Conservation (phyloP, 2,329 filamentous ascomycete species). For the Tolypocladium tundrense region DNA sequence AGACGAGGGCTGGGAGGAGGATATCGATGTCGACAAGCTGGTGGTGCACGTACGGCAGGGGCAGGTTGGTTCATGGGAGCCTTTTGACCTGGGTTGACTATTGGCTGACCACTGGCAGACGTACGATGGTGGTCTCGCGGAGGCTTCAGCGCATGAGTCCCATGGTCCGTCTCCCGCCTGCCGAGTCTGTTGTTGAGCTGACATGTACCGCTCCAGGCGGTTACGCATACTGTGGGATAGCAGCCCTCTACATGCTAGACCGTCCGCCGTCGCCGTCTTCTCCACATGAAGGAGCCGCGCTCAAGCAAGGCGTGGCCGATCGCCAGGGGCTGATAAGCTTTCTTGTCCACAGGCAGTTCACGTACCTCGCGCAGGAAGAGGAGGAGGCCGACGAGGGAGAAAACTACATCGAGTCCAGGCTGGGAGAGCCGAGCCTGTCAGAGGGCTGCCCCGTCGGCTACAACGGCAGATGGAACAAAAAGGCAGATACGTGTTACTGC, state of each 20-base stretch:
- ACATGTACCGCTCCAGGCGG: constrained; percentile 47
- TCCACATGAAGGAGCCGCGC: constrained; percentile 11
- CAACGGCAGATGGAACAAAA: constrained; percentile 85
- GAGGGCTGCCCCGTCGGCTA: constrained; percentile 54
- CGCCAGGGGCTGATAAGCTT: constrained; percentile 33
- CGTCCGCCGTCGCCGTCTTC: constrained; percentile 34
- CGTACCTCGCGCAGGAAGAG: constrained; percentile 41
- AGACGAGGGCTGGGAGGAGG: constrained; percentile 46
- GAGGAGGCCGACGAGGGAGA: constrained; percentile 33
- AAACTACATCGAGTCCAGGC: constrained; percentile 21
- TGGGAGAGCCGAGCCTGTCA: constrained; percentile 23
- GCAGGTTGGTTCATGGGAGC: constrained; percentile 25
- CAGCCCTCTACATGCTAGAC: constrained; percentile 65
- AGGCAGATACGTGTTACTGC: constrained; percentile 88
- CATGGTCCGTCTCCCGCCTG: constrained; percentile 48
- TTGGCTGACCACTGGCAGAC: constrained; percentile 34
- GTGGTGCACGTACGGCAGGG: constrained; percentile 60
- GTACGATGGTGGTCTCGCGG: constrained; percentile 77
- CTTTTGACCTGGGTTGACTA: background rate
- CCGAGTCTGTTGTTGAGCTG: background rate
- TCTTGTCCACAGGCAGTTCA: constrained; percentile 55
- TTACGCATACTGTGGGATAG: constrained; percentile 82
- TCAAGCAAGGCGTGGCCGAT: constrained; percentile 25
- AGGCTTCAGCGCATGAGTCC: constrained; percentile 69
- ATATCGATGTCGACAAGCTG: constrained; percentile 65